A percentile compares a stretch with the other conserved stretches of the same genome.
Conservation (phyloP, 1,284 basidiomycete species). For the Coriolopsis trogii region DNA sequence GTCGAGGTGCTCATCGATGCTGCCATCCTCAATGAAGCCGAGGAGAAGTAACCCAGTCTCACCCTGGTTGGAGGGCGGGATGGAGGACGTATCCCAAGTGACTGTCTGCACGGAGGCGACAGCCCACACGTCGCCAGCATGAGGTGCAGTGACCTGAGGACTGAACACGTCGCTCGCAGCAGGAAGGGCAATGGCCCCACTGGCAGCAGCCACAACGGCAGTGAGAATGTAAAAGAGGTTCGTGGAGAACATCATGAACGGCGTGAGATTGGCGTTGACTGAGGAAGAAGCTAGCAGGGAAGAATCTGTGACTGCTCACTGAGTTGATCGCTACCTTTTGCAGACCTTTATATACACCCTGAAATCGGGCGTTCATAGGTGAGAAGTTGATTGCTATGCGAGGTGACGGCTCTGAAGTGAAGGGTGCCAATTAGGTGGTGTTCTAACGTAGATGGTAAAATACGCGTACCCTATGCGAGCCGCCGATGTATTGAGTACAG, state of each 20-base stretch:
- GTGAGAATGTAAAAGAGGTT: constrained; percentile 2
- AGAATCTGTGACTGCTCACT: not conserved
- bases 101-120: constrained; percentile 37
- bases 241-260: not conserved
- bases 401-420: too few species aligned
- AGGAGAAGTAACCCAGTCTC: constrained; percentile 38
- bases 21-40: constrained; percentile 33
- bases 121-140: constrained; percentile 9
- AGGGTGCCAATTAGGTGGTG: too few species aligned
- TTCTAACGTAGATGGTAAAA: too few species aligned
- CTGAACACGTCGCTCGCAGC: not conserved
- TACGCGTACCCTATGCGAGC: too few species aligned
- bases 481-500: too few species aligned
- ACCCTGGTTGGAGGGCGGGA: constrained; percentile 34
- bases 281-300: not conserved
- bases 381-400: too few species aligned
- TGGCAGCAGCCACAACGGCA: not conserved
- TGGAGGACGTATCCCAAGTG: constrained; percentile 40
- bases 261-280: not conserved
- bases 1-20: constrained; percentile 42
- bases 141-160: constrained; percentile 5
- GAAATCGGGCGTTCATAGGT: too few species aligned
- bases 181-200: not conserved
- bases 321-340: too few species aligned
- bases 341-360: too few species aligned